Conservation (phyloP, 352 stramenopile species). For the Lagenidium giganteum region DNA sequence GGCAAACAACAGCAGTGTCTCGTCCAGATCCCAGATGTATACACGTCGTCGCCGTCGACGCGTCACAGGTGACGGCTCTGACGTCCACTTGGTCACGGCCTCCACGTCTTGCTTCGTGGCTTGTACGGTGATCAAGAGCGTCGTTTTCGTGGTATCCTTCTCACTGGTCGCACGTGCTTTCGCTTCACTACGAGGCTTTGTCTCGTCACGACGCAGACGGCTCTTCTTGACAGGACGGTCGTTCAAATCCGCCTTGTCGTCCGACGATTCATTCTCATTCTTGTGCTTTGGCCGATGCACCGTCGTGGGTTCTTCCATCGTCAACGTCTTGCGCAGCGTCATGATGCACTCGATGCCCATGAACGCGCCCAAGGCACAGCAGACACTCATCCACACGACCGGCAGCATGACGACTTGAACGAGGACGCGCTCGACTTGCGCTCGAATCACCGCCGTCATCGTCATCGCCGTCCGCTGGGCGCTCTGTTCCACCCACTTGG, state of each 20-base stretch:
- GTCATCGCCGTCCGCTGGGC: background rate
- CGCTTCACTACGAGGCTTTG: background rate
- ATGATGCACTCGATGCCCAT: constrained; percentile 61
- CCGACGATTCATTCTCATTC: background rate
- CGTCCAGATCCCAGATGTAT: constrained; percentile 81
- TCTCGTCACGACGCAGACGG: constrained; percentile 1
- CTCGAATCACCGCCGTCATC: constrained; percentile 10
- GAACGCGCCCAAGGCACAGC: constrained; percentile 41
- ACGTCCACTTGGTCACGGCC: background rate
- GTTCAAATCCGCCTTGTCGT: too few species aligned
- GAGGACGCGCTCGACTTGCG: constrained; percentile 26
- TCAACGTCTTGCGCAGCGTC: constrained; percentile 22
- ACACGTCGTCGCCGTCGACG: constrained; percentile 26
- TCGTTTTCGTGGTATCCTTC: background rate
- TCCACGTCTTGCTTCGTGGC: background rate
- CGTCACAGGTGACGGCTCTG: background rate
- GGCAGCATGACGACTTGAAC: constrained; percentile 56
- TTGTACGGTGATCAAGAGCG: too few species aligned
- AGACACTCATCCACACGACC: constrained; percentile 58
- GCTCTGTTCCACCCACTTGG: constrained; percentile 6
- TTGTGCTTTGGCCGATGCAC: background rate
- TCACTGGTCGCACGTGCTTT: background rate
- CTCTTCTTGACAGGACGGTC: constrained; percentile 16
- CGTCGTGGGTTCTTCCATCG: background rate
- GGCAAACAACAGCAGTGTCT: constrained; percentile 79